These are phyloP conservation scores for Trichomonascaceae sp. DNA, from an alignment of 1,139 yeast species.

Conservation along the genomic window DNA sequence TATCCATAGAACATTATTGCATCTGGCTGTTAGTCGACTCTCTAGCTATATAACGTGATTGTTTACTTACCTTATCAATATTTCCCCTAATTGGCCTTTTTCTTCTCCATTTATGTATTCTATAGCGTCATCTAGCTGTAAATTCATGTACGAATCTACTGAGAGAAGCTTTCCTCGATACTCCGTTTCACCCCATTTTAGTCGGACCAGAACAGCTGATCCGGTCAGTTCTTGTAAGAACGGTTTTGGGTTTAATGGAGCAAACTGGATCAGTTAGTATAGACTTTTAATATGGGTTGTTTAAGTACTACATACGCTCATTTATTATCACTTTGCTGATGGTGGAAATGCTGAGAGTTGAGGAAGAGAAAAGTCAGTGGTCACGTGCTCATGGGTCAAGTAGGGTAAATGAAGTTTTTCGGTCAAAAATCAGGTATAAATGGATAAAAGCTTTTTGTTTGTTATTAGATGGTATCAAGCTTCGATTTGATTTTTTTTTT, in stretches of 20 bases:
- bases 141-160: slow-evolving; percentile 89
- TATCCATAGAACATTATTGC: slow-evolving; percentile 41
- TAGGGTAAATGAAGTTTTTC: background rate
- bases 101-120: slow-evolving; percentile 52
- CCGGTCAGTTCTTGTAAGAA: slow-evolving; percentile 70
- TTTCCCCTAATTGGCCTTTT: slow-evolving; percentile 66
- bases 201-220: slow-evolving; percentile 68
- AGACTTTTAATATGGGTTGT: background rate
- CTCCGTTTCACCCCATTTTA: slow-evolving; percentile 92
- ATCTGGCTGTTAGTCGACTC: slow-evolving; percentile 23
- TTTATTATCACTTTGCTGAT: background rate
- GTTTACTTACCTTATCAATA: slow-evolving; percentile 66
- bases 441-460: too few relatives aligned
- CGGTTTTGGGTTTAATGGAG: slow-evolving; percentile 87
- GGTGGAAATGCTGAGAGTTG: background rate
- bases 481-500: too few relatives aligned
- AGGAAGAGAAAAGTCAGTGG: background rate
- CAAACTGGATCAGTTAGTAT: slow-evolving; percentile 40
- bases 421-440: background rate
- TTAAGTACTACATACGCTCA: slow-evolving; percentile 4
- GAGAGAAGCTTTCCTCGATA: slow-evolving; percentile 76
- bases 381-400: background rate
- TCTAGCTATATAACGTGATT: too few relatives aligned
- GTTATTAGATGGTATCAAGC: too few relatives aligned
- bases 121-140: slow-evolving; percentile 65